Evolutionary conservation across 2,329 filamentous ascomycete genomes (phyloP).

Genomic region (Lanzia echinophila): DNA sequence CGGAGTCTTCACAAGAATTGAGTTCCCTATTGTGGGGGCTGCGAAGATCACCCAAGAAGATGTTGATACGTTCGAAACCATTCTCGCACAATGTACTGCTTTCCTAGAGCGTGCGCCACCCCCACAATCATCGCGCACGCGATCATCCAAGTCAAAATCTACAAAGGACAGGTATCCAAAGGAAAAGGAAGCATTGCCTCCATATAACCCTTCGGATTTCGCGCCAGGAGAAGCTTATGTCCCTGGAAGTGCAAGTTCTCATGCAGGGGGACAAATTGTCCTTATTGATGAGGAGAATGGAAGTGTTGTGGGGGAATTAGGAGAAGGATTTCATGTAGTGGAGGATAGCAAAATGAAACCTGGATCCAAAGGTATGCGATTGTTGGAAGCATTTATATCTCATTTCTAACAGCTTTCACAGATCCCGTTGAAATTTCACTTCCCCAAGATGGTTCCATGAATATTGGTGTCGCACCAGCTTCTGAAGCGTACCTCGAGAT

Average conservation of each 20-base stretch:
- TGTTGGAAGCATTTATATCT: slow-evolving; percentile 5
- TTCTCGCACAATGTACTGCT: slow-evolving; percentile 93
- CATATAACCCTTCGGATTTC: slow-evolving; percentile 79
- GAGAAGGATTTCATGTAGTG: slow-evolving; percentile 72
- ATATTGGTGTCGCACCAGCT: slow-evolving; percentile 61
- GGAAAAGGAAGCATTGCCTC: slow-evolving; percentile 31
- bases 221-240: slow-evolving; percentile 74
- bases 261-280: slow-evolving; percentile 71
- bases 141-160: slow-evolving; percentile 25
- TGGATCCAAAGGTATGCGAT: slow-evolving; percentile 80
- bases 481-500: slow-evolving; percentile 66
- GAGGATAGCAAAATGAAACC: slow-evolving; percentile 70
- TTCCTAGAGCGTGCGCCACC: slow-evolving; percentile 81
- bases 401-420: slow-evolving; percentile 27
- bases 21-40: slow-evolving; percentile 71
- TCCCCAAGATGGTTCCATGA: slow-evolving; percentile 57
- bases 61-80: slow-evolving; percentile 93
- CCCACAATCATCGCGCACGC: slow-evolving; percentile 21
- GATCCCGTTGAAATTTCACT: slow-evolving; percentile 77
- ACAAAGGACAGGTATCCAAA: slow-evolving; percentile 4
- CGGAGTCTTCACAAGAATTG: slow-evolving; percentile 86
- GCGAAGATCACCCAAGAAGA: slow-evolving; percentile 79
- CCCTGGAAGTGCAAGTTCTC: slow-evolving; percentile 51
- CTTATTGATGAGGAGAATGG: slow-evolving; percentile 94
- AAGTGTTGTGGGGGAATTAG: slow-evolving; percentile 86